Base-by-base conservation (phyloP, 2,329 filamentous ascomycete species). In the Pestalotiopsis sp. region DNA sequence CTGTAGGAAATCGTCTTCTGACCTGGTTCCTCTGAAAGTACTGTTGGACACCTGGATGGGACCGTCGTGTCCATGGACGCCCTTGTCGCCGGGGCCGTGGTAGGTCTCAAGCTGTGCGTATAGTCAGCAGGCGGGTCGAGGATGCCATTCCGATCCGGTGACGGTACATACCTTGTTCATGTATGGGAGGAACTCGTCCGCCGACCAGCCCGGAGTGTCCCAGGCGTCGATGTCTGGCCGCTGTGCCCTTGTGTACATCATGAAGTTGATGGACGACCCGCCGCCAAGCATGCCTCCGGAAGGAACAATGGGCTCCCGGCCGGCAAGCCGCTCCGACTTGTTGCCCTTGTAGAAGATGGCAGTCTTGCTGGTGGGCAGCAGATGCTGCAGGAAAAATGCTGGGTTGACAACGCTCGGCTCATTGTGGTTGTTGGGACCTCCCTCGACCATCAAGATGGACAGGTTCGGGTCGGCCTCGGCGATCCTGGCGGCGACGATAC, bases 401-500 rank as follows among this genome's bases (percentile, higher is more conserved):
- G 87, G 87, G 64, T 86, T 81, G 7, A 83, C 78, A n/a, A 89
- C 79, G 9, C 80, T 81, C 0, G 83, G 83, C 65, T 84, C 79
- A 72, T 85, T 79, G 69, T 84, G 82, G 72, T 85, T 88, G 75
- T 88, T 85, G 20, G 79, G 80, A 1, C 87, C 87, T 39, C 81
- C 79, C 73, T 90, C 87, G 64, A 89, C 82, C 9, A 89, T 78
- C 12, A 88, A 77, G 52, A 88, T 83, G n/a, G 82, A 82, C 2
- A 87, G 77, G 27, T 60, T 60, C 3, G 64, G 64, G 67, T 86
- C 82, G 0, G 85, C 84, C 68, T 84, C 82, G 11, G 85, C 83
- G 7, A 88, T 81, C 62, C 86, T 80, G 2, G 80, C 82, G n/a
- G 86, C 85, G 41, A 86, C 77, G 36, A 86, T 80, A 71, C 84